Conservation (phyloP, 805 yeast genomes). For the Wickerhamiella musiphila region DNA sequence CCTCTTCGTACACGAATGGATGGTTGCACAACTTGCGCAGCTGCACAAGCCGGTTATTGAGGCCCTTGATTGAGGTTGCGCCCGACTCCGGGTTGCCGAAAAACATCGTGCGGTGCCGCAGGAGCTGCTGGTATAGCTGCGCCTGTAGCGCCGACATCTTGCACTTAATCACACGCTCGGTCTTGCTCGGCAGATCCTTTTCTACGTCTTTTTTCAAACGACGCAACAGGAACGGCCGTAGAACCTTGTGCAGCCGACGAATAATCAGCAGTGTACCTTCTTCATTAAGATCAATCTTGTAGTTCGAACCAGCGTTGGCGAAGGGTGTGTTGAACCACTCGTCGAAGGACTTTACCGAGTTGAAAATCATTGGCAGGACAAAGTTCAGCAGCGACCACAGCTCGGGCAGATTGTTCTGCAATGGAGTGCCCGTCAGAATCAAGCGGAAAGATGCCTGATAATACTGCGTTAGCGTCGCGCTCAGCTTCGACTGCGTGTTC, state of each 20-base stretch:
- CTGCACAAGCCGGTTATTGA: conserved; percentile 92
- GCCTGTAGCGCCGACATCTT: conserved; percentile 77
- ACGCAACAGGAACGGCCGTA: conserved; percentile 84
- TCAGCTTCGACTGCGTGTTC: conserved; percentile 74
- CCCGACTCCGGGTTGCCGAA: conserved; percentile 33
- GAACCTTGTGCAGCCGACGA: conserved; percentile 87
- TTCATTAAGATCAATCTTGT: conserved; percentile 82
- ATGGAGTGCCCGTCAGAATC: conserved; percentile 92
- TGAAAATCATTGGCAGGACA: conserved; percentile 88
- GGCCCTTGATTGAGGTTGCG: conserved; percentile 50
- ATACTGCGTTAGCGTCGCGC: conserved; percentile 63
- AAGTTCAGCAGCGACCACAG: conserved; percentile 91
- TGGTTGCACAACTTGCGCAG: conserved; percentile 91
- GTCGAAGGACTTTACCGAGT: conserved; percentile 89
- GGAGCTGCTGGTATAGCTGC: conserved; percentile 77
- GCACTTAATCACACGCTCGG: conserved; percentile 87
- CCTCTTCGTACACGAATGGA: conserved; percentile 91
- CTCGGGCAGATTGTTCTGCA: conserved; percentile 89
- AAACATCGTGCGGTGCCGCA: conserved; percentile 63
- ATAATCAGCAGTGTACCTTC: conserved; percentile 90
- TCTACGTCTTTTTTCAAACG: conserved; percentile 95
- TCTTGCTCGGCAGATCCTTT: conserved; percentile 87
- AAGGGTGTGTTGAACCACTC: conserved; percentile 99
- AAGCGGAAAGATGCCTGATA: conserved; percentile 76
- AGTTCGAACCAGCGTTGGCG: conserved; percentile 93